Evolutionary conservation across 805 yeast genomes (phyloP).

Genomic region (Suhomyces canberraensis): DNA sequence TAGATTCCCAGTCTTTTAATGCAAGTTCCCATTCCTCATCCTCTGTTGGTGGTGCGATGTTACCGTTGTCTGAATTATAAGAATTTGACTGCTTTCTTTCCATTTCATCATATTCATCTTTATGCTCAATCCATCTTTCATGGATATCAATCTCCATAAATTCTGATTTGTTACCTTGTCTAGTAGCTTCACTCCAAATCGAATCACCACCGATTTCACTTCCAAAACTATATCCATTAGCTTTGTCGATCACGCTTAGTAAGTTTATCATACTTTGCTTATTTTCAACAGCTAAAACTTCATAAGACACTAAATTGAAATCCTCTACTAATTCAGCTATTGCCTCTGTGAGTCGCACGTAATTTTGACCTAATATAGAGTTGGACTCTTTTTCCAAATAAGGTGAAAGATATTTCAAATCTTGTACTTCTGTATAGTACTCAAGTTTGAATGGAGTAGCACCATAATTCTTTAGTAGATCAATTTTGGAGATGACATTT

Average conservation of each 20-base stretch:
- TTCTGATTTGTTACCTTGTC: constrained; percentile 64
- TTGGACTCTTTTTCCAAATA: constrained; percentile 69
- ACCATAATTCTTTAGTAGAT: constrained; percentile 72
- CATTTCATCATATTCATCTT: constrained; percentile 65
- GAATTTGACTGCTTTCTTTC: constrained; percentile 45
- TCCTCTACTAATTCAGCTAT: constrained; percentile 84
- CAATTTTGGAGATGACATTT: constrained; percentile 90
- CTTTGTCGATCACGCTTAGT: constrained; percentile 76
- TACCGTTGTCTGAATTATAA: constrained; percentile 33
- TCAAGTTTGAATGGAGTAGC: constrained; percentile 77
- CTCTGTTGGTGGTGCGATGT: constrained; percentile 39
- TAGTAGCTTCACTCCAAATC: constrained; percentile 93
- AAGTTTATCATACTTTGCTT: constrained; percentile 87
- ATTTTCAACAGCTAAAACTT: constrained; percentile 87
- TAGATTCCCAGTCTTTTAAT: constrained; percentile 26
- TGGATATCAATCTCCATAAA: constrained; percentile 66
- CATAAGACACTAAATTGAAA: constrained; percentile 82
- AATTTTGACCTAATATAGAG: constrained; percentile 56
- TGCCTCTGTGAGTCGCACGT: constrained; percentile 65
- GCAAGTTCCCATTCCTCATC: constrained; percentile 69
- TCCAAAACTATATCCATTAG: constrained; percentile 92
- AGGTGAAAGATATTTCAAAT: constrained; percentile 66
- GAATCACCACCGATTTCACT: constrained; percentile 97
- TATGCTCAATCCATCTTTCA: constrained; percentile 92
- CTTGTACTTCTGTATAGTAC: constrained; percentile 90